A percentile compares a stretch with the other conserved stretches of the same genome.
Conservation (phyloP, 1,284 basidiomycete species). For the Pseudozyma sp. region DNA sequence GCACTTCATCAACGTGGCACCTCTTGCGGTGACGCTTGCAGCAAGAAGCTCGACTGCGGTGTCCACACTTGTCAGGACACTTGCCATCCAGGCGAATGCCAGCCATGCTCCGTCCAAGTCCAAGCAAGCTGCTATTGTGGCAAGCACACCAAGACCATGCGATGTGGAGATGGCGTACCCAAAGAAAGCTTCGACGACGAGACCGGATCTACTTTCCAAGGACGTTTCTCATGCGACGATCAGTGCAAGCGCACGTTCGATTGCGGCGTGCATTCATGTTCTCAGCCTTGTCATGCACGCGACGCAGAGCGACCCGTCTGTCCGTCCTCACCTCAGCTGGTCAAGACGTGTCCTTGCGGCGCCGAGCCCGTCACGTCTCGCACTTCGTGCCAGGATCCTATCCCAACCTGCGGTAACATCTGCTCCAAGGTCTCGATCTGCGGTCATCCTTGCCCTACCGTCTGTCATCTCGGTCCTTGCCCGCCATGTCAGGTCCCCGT, state of each 20-base stretch:
- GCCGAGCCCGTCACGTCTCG: constrained; percentile 45
- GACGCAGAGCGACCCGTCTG: constrained; percentile 38
- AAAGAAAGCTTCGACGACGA: constrained; percentile 38
- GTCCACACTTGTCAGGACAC: constrained; percentile 52
- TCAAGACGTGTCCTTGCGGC: constrained; percentile 64
- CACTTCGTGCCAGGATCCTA: constrained; percentile 56
- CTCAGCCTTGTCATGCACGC: constrained; percentile 56
- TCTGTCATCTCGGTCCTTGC: constrained; percentile 62
- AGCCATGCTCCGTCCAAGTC: constrained; percentile 47
- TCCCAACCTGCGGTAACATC: constrained; percentile 57
- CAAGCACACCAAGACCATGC: constrained; percentile 49
- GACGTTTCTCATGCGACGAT: constrained; percentile 54
- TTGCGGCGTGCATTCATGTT: constrained; percentile 62
- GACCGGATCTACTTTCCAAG: constrained; percentile 30
- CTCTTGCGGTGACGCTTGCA: constrained; percentile 61
- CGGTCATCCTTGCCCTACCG: constrained; percentile 56
- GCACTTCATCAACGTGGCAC: constrained; percentile 43
- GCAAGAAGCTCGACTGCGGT: constrained; percentile 60
- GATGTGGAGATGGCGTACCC: constrained; percentile 58
- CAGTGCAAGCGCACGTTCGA: constrained; percentile 54
- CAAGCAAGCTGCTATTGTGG: constrained; percentile 64
- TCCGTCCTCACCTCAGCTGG: constrained; percentile 53
- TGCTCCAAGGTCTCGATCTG: constrained; percentile 56
- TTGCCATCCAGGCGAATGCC: constrained; percentile 63
- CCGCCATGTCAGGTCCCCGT: constrained; percentile 60